Percentiles rank a stretch among this genome's conserved stretches.
Evolutionary conservation across 2,329 filamentous ascomycete species (phyloP).

Genomic region (Penicillium sp.): DNA sequence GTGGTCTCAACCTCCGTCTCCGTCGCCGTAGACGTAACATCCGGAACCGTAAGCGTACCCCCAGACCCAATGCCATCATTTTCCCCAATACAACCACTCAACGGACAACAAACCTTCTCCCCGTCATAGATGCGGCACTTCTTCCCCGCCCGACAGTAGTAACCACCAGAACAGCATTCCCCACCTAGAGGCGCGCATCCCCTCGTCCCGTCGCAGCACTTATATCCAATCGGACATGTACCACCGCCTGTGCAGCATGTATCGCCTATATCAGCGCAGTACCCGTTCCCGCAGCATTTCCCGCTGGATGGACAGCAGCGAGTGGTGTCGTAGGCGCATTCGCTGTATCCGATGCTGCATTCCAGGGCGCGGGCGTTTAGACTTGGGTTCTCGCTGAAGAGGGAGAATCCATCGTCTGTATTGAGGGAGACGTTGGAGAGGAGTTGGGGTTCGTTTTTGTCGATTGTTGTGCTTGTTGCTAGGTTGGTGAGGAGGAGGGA

Average conservation of each 20-base stretch:
- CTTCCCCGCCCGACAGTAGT: conserved; percentile 19
- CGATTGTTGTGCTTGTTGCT: background rate
- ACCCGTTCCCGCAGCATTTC: conserved; percentile 19
- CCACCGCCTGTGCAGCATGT: conserved; percentile 14
- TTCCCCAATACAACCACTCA: conserved; percentile 15
- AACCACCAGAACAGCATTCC: conserved; percentile 19
- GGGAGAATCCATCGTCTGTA: background rate
- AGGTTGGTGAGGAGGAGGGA: background rate
- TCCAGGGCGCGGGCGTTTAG: conserved; percentile 2
- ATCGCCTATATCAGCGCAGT: conserved; percentile 16
- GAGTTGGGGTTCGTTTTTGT: conserved; percentile 12
- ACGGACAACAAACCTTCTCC: conserved; percentile 15
- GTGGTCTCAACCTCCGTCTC: conserved; percentile 7
- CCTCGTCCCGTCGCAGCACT: conserved; percentile 14
- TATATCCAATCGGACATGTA: conserved; percentile 19
- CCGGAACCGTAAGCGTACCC: background rate
- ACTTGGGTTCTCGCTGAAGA: conserved; percentile 17
- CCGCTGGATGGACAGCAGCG: conserved; percentile 14
- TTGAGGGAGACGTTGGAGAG: conserved; percentile 9
- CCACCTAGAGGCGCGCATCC: conserved; percentile 19
- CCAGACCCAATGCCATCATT: conserved; percentile 9
- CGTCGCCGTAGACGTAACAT: conserved; percentile 1
- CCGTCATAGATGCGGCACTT: conserved; percentile 15
- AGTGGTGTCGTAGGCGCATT: conserved; percentile 14
- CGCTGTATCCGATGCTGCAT: conserved; percentile 14